Evolutionary conservation across 2,329 filamentous ascomycete species (phyloP).

Genomic region (Furcasterigmium furcatum): DNA sequence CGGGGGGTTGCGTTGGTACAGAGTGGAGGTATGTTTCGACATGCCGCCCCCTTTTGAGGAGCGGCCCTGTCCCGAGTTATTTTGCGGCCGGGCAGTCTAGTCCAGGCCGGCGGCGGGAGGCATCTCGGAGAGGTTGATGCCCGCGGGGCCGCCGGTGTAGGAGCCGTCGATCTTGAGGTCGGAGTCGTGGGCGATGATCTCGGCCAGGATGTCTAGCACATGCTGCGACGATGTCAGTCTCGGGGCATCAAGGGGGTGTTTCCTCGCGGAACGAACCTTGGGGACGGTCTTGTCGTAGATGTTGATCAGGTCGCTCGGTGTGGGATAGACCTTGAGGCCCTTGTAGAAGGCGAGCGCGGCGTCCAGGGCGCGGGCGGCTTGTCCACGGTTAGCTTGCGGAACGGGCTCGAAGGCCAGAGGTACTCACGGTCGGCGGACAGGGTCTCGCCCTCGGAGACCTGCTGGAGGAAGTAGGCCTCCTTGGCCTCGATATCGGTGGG

Average conservation of each 20-base stretch:
- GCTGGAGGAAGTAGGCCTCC: slow-evolving; percentile 94
- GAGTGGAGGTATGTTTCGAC: slow-evolving; percentile 3
- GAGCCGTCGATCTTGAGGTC: slow-evolving; percentile 59
- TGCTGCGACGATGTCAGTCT: slow-evolving; percentile 49
- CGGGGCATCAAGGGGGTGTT: neutral
- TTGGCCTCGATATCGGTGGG: slow-evolving; percentile 87
- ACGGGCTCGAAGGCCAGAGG: too few species aligned
- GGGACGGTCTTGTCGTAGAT: slow-evolving; percentile 99
- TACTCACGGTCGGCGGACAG: slow-evolving; percentile 79
- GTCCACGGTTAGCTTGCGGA: neutral
- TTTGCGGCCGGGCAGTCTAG: slow-evolving; percentile 32
- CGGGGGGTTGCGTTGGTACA: slow-evolving; percentile 1
- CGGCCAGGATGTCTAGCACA: slow-evolving; percentile 90
- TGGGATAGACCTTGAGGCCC: slow-evolving; percentile 96
- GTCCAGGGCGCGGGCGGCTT: slow-evolving; percentile 58
- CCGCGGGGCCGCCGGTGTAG: slow-evolving; percentile 26
- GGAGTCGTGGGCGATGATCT: slow-evolving; percentile 95
- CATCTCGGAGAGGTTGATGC: slow-evolving; percentile 43
- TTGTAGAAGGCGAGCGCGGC: slow-evolving; percentile 96
- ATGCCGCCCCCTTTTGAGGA: too few species aligned
- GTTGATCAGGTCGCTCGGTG: slow-evolving; percentile 84
- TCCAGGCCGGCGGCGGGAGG: slow-evolving; percentile 49
- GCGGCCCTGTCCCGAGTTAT: too few species aligned
- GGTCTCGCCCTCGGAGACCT: slow-evolving; percentile 84
- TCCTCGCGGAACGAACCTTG: slow-evolving; percentile 58